Base-by-base conservation (phyloP, 352 stramenopile species). In the Phytophthora fragariae region DNA sequence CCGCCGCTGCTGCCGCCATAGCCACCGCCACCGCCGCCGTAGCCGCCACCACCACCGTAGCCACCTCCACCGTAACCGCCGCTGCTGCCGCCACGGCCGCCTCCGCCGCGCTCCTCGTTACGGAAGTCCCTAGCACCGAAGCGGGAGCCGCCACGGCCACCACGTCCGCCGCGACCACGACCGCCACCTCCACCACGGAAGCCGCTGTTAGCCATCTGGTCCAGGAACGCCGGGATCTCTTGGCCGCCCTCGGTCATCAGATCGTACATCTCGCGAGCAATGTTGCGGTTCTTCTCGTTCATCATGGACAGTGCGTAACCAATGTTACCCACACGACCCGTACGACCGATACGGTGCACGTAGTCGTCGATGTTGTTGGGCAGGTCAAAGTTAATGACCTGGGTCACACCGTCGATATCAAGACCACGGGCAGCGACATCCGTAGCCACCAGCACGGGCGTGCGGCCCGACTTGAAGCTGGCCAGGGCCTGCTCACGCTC, bases 331-430 rank as follows among this genome's bases (percentile, higher is more conserved):
- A 98, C 98, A 92, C 98, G 95, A 49, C 98, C 98, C 12, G 98
- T 99, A 93, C 98, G 96, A 72, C 98, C 98, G 81, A 99, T 99
- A 79, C 98, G 90, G 82, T 99, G 98, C 9, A 99, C 97, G 81
- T 99, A 99, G 82, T 98, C 94, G 64, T 99, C 98, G 70, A 99
- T 99, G 91, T 99, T 99, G 78, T 92, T 98, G 37, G 98, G 97
- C 63, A 99, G 87, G 83, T 99, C 97, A 76, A 98, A 99, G 79
- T 99, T 99, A 68, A 99, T 98, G 79, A 96, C 91, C 79, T 97
- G 91, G 2, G 94, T 98, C 57, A 99, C 97, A 80, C 98, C 92
- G 56, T 92, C 94, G 79, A 99, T 99, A 87, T 99, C 98, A n/a
- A 99, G 85, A 82, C 98, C 98, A 84, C 98, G 91, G 11, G 98